These are phyloP conservation scores for Capronia americana DNA, from an alignment of 2,329 filamentous ascomycete species.

Conservation along the genomic window DNA sequence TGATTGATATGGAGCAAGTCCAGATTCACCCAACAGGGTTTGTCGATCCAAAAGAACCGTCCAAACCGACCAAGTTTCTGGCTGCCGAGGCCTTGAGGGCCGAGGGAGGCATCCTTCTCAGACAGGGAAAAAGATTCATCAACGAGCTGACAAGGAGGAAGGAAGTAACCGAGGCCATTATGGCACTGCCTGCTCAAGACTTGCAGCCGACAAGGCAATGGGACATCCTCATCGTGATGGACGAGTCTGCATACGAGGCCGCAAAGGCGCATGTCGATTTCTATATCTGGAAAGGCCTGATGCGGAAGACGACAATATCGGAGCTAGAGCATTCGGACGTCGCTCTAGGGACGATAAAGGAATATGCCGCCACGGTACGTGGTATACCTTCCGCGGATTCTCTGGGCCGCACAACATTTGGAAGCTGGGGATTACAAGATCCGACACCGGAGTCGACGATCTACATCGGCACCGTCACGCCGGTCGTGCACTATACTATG, in stretches of 20 bases:
- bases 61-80: slow-evolving; percentile 63
- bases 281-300: slow-evolving; percentile 67
- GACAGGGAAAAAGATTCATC: slow-evolving; percentile 61
- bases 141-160: slow-evolving; percentile 68
- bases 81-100: slow-evolving; percentile 68
- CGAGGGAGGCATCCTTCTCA: slow-evolving; percentile 66
- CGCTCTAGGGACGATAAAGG: slow-evolving; percentile 53
- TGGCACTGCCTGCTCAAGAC: slow-evolving; percentile 42
- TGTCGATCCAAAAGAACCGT: slow-evolving; percentile 59
- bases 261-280: slow-evolving; percentile 65
- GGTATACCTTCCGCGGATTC: slow-evolving; percentile 49
- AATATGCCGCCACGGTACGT: slow-evolving; percentile 57
- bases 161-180: slow-evolving; percentile 60
- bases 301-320: slow-evolving; percentile 62
- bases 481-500: slow-evolving; percentile 72
- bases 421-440: slow-evolving; percentile 61
- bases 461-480: slow-evolving; percentile 66
- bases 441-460: slow-evolving; percentile 59
- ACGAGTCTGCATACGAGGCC: slow-evolving; percentile 62
- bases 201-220: slow-evolving; percentile 56
- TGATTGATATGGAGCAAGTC: slow-evolving; percentile 59
- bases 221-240: slow-evolving; percentile 65
- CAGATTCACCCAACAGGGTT: slow-evolving; percentile 72
- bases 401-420: slow-evolving; percentile 60
- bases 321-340: slow-evolving; percentile 52